A percentile compares a stretch with the other conserved stretches of the same genome.
These are phyloP conservation scores for Selaginella moellendorffii DNA, from an alignment of 75 land plant species.

Conservation along the genomic window DNA sequence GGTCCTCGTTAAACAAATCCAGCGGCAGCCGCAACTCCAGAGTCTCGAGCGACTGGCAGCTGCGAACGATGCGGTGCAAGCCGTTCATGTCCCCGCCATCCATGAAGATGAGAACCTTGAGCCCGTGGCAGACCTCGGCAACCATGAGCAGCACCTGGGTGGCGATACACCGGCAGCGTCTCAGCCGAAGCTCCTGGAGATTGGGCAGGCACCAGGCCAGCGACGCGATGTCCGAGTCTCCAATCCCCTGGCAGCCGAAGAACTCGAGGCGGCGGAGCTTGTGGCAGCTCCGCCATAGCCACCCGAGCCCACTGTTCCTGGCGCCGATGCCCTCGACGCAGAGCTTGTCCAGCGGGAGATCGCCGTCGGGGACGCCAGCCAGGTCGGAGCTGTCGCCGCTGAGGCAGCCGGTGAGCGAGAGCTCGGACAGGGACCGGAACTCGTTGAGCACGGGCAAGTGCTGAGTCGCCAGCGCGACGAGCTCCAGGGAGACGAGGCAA, in stretches of 20 bases:
- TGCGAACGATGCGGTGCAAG: conserved; percentile 23
- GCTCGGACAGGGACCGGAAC: conserved; percentile 23
- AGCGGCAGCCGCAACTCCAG: conserved; percentile 59
- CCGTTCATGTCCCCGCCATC: conserved; percentile 58
- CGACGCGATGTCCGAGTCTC: conserved; percentile 12
- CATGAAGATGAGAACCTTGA: conserved; percentile 37
- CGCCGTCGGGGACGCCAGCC: conserved; percentile 6
- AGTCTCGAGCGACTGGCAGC: conserved; percentile 20
- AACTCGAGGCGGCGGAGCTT: conserved; percentile 31
- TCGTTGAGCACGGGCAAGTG: conserved; percentile 19
- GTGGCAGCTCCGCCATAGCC: conserved; percentile 52
- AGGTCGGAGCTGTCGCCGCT: neutral
- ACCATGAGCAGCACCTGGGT: conserved; percentile 33
- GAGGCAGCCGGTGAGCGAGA: conserved; percentile 16
- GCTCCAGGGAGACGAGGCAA: conserved; percentile 24
- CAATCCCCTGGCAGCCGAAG: conserved; percentile 34
- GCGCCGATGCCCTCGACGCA: conserved; percentile 28
- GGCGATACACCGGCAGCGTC: conserved; percentile 39
- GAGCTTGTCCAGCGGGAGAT: conserved; percentile 31
- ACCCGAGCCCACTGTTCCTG: conserved; percentile 25
- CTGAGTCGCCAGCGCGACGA: conserved; percentile 25
- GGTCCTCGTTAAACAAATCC: conserved; percentile 52
- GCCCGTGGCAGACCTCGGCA: conserved; percentile 31
- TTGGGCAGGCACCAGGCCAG: conserved; percentile 17
- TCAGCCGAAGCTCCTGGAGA: conserved; percentile 33